A percentile compares a stretch with the other conserved stretches of the same genome.
Conservation (phyloP, 2,329 filamentous ascomycete genomes). For the Incumbomyces lentus region DNA sequence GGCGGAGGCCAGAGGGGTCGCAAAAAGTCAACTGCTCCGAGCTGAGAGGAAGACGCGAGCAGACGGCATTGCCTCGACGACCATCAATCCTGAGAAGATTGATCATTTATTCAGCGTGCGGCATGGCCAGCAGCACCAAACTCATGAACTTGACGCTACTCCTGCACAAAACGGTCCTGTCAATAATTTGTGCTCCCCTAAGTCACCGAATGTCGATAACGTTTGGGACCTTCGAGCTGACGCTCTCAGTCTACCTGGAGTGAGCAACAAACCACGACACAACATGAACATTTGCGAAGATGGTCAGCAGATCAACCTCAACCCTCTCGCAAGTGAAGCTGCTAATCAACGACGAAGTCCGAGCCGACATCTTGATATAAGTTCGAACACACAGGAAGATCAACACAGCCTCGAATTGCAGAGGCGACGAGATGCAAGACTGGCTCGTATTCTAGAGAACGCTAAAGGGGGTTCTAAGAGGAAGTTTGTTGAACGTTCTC, state of each 20-base stretch:
- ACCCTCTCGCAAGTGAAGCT: slow-evolving; percentile 8
- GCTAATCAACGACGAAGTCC: slow-evolving; percentile 9
- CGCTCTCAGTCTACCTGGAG: no score
- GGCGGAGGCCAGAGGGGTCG: not conserved
- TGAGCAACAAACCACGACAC: no score
- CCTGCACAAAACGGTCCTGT: not conserved
- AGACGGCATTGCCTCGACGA: no score
- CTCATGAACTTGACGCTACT: no score
- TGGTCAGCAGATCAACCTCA: not conserved
- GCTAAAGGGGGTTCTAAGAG: not conserved
- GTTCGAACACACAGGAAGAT: not conserved
- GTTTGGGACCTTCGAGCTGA: not conserved
- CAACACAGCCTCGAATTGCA: slow-evolving; percentile 1
- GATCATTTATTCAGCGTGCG: no score
- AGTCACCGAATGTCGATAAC: not conserved
- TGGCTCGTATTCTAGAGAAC: not conserved
- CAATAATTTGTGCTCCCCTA: no score
- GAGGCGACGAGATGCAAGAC: not conserved
- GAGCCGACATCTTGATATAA: slow-evolving; percentile 4
- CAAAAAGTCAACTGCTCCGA: slow-evolving; percentile 3
- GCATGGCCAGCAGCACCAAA: no score
- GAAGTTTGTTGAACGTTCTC: not conserved
- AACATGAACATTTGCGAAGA: no score
- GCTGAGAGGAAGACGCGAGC: not conserved
- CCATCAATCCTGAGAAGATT: no score